Percentiles rank a stretch among this genome's conserved stretches.
These are phyloP conservation scores for Podaxis mareebaensis DNA, from an alignment of 768 basidiomycete species.

Conservation along the genomic window DNA sequence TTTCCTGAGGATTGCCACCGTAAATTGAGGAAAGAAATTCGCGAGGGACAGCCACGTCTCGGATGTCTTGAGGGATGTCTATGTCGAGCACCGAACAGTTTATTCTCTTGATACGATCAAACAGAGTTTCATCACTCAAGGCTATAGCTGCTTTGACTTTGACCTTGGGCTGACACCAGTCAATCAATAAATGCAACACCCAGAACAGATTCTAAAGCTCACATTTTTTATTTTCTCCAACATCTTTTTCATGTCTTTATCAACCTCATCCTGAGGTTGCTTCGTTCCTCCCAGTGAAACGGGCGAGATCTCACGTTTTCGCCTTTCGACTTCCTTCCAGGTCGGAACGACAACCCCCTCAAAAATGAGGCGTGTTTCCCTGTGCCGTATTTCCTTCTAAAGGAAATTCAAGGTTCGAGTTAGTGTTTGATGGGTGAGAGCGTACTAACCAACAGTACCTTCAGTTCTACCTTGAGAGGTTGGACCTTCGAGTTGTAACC, in stretches of 20 bases:
- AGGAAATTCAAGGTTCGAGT: background rate
- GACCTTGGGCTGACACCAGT: background rate
- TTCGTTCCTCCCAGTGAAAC: background rate
- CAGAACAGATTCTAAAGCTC: background rate
- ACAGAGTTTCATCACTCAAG: background rate
- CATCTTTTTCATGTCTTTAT: background rate
- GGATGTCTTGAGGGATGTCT: conserved; percentile 4
- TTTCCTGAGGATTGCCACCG: conserved; percentile 25
- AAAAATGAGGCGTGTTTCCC: background rate
- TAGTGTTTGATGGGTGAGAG: background rate
- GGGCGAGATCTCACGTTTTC: background rate
- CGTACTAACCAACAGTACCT: background rate
- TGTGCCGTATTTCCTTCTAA: background rate
- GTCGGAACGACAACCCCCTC: background rate
- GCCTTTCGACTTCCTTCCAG: background rate
- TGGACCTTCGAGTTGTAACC: too few relatives aligned
- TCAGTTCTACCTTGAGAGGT: background rate
- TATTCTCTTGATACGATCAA: background rate
- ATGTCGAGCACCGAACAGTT: background rate
- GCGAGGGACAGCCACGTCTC: conserved; percentile 12
- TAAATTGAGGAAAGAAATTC: conserved; percentile 24
- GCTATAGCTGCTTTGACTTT: background rate
- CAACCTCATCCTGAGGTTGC: background rate
- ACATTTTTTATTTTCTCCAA: background rate
- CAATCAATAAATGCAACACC: background rate